Base-by-base conservation (phyloP, 2,329 filamentous ascomycete genomes). In the Pyrenochaeta sp. region DNA sequence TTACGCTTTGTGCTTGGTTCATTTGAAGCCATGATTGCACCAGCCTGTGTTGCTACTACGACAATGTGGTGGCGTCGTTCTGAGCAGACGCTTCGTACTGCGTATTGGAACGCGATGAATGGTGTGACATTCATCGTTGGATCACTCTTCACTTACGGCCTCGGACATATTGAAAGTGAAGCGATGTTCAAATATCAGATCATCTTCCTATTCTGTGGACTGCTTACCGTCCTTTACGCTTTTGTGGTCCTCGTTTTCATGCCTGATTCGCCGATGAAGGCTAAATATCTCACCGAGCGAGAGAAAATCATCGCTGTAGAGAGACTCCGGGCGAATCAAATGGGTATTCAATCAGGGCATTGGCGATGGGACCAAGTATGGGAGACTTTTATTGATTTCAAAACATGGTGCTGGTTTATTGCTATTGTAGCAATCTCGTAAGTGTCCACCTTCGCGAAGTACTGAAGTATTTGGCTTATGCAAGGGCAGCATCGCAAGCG, bases 301-400 rank as follows among this genome's bases (percentile, higher is more conserved):
- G 66, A 68, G 39, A 51, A 50, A 11, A 30, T 59, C 29, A 59
- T 64, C 33, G 64, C 64, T 0, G 58, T 63, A 2, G 61, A 67
- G 43, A 58, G 66, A 17, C 36, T 69, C 4, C 37, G 58, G 4
- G 55, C 59, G 1, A 66, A 67, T 23, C 62, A 66, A 31, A 69
- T 66, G 20, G 89, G 87, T 23, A 81, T 84, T 31, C 87, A 90
- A 44, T 90, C 92, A 66, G 78, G 83, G 40, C 85, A 88, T 0
- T 95, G 91, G 91, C 84, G 91, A 77, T 94, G 90, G 90, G 84
- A 94, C 39, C 65, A 68, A 41, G 54, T 66, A 1, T 56, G 59
- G 49, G 65, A 68, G 39, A 66, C 64, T 6, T 46, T 66, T 9
- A 31, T 58, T 5, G 65, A 68, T 33, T 54, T 64, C n/a, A 67